phyloP scores from a whole-genome alignment of 23 red algal genomes.

The Chondrus crispus region DNA sequence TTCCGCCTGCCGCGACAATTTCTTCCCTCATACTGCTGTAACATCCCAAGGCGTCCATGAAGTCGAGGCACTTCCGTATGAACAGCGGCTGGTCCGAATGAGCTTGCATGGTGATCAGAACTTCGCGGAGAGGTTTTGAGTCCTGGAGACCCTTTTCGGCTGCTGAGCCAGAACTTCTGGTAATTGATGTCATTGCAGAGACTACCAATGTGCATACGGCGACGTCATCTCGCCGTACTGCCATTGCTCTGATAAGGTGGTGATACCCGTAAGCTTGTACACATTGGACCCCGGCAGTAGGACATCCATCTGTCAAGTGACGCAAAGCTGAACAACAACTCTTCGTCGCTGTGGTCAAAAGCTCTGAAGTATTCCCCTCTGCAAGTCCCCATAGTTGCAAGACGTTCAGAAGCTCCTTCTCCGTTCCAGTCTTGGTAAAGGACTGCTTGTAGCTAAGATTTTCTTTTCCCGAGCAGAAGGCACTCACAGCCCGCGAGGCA shows the following conservation, averaged over 20 bases:
- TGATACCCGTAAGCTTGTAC: slow-evolving; percentile 40
- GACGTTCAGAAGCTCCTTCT: slow-evolving; percentile 16
- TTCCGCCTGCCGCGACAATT: slow-evolving; percentile 52
- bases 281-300: neutral
- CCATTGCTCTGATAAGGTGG: slow-evolving; percentile 11
- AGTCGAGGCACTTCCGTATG: slow-evolving; percentile 32
- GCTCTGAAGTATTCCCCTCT: neutral
- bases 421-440: slow-evolving; percentile 23
- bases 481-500: neutral
- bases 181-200: slow-evolving; percentile 33
- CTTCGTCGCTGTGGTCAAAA: neutral
- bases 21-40: slow-evolving; percentile 43
- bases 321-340: slow-evolving; percentile 21
- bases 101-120: slow-evolving; percentile 39
- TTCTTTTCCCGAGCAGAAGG: slow-evolving; percentile 34
- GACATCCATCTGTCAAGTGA: slow-evolving; percentile 35
- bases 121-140: slow-evolving; percentile 43
- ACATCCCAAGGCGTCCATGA: slow-evolving; percentile 36
- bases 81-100: slow-evolving; percentile 22
- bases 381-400: slow-evolving; percentile 37
- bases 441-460: slow-evolving; percentile 36
- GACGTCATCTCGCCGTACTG: slow-evolving; percentile 29
- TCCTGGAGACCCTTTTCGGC: slow-evolving; percentile 43
- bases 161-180: neutral
- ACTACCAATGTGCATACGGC: neutral